Evolutionary conservation across 2,329 filamentous ascomycete genomes (phyloP).

Genomic region (Alternaria infectoria): DNA sequence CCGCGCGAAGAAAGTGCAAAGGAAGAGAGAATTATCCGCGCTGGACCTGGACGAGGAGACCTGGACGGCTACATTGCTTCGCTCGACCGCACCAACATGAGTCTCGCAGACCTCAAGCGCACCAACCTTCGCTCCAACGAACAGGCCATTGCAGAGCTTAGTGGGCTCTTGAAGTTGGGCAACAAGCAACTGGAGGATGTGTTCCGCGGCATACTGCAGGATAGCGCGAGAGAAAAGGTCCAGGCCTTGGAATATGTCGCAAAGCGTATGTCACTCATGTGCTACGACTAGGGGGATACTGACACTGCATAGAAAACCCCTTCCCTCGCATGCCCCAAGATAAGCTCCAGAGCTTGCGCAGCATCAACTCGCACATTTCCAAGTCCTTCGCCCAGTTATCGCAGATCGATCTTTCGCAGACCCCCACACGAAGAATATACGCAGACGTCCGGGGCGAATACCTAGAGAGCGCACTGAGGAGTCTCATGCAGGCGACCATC

Average conservation of each 20-base stretch:
- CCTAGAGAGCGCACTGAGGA: conserved; percentile 79
- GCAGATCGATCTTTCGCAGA: conserved; percentile 60
- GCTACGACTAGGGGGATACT: background rate
- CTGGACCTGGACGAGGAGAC: conserved; percentile 69
- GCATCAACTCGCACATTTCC: conserved; percentile 80
- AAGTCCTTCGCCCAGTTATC: conserved; percentile 61
- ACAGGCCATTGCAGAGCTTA: conserved; percentile 81
- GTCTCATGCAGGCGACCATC: conserved; percentile 81
- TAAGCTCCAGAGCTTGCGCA: conserved; percentile 73
- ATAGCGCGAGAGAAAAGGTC: conserved; percentile 75
- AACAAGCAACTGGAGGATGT: conserved; percentile 83
- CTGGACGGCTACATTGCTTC: conserved; percentile 86
- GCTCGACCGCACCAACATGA: conserved; percentile 84
- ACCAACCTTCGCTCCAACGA: conserved; percentile 95
- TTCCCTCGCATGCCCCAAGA: conserved; percentile 84
- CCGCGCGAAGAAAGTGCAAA: conserved; percentile 91
- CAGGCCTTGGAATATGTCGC: conserved; percentile 93
- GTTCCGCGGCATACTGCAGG: conserved; percentile 78
- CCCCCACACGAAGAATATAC: conserved; percentile 80
- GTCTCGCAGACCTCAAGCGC: conserved; percentile 81
- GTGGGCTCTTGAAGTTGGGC: conserved; percentile 76
- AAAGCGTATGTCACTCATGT: conserved; percentile 65
- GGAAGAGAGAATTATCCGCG: conserved; percentile 89
- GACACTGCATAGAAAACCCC: conserved; percentile 59
- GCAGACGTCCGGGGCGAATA: conserved; percentile 86